Conservation (phyloP, 2,329 filamentous ascomycete species). For the Phoma sp. region DNA sequence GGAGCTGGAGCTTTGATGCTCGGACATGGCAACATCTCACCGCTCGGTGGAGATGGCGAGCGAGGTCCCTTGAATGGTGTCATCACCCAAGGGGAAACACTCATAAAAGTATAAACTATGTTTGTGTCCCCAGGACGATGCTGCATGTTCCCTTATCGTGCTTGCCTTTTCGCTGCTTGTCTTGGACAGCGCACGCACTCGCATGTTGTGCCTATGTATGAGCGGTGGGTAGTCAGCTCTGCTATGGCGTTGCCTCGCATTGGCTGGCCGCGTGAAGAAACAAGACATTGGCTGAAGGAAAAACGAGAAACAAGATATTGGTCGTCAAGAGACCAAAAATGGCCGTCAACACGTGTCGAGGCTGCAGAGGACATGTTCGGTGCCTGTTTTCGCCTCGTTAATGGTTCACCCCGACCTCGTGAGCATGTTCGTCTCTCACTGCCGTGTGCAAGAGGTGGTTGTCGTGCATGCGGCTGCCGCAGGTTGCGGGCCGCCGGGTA, state of each 20-base stretch:
- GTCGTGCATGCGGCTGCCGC: conserved; percentile 8
- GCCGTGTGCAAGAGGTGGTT: conserved; percentile 1
- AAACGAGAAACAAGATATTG: too few relatives aligned
- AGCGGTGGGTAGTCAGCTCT: neutral
- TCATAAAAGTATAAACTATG: neutral
- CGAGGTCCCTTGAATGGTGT: conserved; percentile 22
- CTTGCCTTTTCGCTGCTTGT: conserved; percentile 9
- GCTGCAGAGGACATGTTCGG: conserved; percentile 11
- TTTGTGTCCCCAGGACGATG: neutral
- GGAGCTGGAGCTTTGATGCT: conserved; percentile 23
- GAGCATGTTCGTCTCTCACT: conserved; percentile 1
- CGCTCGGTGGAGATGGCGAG: conserved; percentile 29
- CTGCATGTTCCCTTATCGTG: conserved; percentile 14
- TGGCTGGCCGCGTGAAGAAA: conserved; percentile 8
- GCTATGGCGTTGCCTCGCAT: conserved; percentile 11
- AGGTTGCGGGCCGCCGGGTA: conserved; percentile 17
- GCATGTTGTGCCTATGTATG: conserved; percentile 5
- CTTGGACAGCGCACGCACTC: conserved; percentile 5
- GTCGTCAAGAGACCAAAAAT: too few relatives aligned
- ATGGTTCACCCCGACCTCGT: neutral
- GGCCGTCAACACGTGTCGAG: conserved; percentile 24
- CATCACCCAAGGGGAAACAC: neutral
- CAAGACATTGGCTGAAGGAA: conserved; percentile 9
- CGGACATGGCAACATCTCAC: conserved; percentile 28
- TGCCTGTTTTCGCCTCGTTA: neutral